A percentile compares a stretch with the other conserved stretches of the same genome.
Evolutionary conservation across 345 rosid species (phyloP).

Genomic region (Citropsis articulata): DNA sequence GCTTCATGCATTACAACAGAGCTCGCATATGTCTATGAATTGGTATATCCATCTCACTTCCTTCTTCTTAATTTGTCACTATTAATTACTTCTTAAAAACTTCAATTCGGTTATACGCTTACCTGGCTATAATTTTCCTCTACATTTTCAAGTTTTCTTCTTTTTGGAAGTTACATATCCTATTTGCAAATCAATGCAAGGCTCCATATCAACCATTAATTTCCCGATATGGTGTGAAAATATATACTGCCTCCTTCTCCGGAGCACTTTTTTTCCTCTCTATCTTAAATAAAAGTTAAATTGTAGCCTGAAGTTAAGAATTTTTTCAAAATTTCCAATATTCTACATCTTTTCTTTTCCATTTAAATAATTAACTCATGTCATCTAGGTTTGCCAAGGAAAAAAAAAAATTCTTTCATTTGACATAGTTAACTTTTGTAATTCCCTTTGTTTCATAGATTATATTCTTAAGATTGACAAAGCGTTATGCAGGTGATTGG

Average conservation of each 20-base stretch:
- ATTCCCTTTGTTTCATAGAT: neutral
- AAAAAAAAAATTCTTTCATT: neutral
- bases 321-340: neutral
- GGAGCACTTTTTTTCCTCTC: neutral
- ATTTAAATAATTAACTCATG: neutral
- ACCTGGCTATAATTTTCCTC: neutral
- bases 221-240: slow-evolving; percentile 2
- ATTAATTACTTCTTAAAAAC: neutral
- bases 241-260: neutral
- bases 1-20: slow-evolving; percentile 66
- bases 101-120: slow-evolving; percentile 1
- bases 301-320: neutral
- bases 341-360: neutral
- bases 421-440: neutral
- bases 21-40: slow-evolving; percentile 79
- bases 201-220: neutral
- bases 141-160: neutral
- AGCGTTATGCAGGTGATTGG: slow-evolving; percentile 66
- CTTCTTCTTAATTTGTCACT: neutral
- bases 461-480: neutral
- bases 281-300: neutral
- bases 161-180: neutral
- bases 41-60: slow-evolving; percentile 50
- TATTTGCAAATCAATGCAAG: neutral
- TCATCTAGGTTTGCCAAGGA: neutral